Percentiles rank a stretch among this genome's conserved stretches.
Evolutionary conservation across 108 stramenopile species (phyloP).

Genomic region (Craspedostauros australis): DNA sequence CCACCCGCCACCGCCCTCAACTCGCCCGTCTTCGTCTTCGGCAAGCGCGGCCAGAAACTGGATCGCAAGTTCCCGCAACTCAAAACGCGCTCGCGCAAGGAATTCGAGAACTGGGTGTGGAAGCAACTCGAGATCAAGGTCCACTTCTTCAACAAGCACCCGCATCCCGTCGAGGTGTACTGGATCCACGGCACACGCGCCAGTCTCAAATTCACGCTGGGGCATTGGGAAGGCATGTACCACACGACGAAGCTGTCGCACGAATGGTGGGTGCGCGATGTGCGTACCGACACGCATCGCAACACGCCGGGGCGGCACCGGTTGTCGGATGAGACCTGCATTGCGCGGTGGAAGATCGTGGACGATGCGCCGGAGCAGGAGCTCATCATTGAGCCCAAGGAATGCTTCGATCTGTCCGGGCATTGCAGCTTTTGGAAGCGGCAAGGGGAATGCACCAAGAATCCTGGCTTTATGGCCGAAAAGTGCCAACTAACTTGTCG

Average conservation of each 20-base stretch:
- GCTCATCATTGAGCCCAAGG: conserved; percentile 24
- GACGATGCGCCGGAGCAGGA: conserved; percentile 15
- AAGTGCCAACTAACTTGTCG: conserved; percentile 32
- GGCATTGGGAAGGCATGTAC: conserved; percentile 13
- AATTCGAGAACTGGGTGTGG: conserved; percentile 55
- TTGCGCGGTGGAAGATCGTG: conserved; percentile 36
- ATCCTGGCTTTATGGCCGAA: conserved; percentile 48
- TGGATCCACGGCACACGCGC: conserved; percentile 44
- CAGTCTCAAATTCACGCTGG: conserved; percentile 13
- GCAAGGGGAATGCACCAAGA: conserved; percentile 34
- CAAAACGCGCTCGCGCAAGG: conserved; percentile 16
- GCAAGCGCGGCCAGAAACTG: conserved; percentile 34
- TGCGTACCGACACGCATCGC: conserved; percentile 31
- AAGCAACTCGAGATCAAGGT: conserved; percentile 32
- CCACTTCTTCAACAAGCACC: conserved; percentile 44
- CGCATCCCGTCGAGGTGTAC: conserved; percentile 51
- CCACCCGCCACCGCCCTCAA: conserved; percentile 27
- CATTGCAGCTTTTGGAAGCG: conserved; percentile 50
- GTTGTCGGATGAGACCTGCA: conserved; percentile 17
- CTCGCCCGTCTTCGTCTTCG: conserved; percentile 45
- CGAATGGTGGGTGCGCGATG: conserved; percentile 56
- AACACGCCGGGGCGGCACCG: conserved; percentile 42
- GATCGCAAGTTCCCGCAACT: conserved; percentile 3
- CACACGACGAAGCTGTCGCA: conserved; percentile 35
- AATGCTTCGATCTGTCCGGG: conserved; percentile 45